A percentile compares a stretch with the other conserved stretches of the same genome.
These are phyloP conservation scores for Pezicula neosporulosa DNA, from an alignment of 2,329 filamentous ascomycete species.

Conservation along the genomic window DNA sequence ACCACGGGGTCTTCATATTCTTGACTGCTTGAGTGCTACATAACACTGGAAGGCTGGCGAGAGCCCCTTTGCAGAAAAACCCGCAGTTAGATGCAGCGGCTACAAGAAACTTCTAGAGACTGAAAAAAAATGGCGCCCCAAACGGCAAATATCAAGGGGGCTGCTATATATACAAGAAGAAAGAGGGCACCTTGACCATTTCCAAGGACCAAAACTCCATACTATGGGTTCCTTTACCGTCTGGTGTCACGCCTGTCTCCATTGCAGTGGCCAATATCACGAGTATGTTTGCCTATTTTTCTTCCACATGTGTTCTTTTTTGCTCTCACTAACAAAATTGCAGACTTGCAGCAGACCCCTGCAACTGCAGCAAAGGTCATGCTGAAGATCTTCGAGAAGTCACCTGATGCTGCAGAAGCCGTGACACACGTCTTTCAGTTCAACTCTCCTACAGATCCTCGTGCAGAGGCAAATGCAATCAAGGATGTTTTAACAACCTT, in stretches of 20 bases:
- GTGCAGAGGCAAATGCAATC: conserved; percentile 79
- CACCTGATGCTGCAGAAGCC: conserved; percentile 53
- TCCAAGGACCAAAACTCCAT: conserved; percentile 70
- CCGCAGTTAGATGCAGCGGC: neutral
- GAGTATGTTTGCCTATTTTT: conserved; percentile 52
- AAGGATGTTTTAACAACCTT: conserved; percentile 77
- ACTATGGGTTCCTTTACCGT: conserved; percentile 73
- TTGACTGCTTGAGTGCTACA: too few relatives aligned
- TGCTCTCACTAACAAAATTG: conserved; percentile 13
- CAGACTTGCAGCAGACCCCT: conserved; percentile 93
- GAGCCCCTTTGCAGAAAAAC: too few relatives aligned
- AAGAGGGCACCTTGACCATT: conserved; percentile 80
- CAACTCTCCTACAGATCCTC: conserved; percentile 70
- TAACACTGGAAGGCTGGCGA: too few relatives aligned
- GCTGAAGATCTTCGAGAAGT: conserved; percentile 83
- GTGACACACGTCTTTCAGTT: conserved; percentile 85
- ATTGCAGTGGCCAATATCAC: conserved; percentile 75
- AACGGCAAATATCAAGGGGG: conserved; percentile 43
- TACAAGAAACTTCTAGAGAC: neutral
- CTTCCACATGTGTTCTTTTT: neutral
- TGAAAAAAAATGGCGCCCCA: conserved; percentile 51
- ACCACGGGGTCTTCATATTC: too few relatives aligned
- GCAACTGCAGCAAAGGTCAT: conserved; percentile 86
- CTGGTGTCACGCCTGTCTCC: conserved; percentile 62
- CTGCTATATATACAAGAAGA: conserved; percentile 88